A percentile compares a stretch with the other conserved stretches of the same genome.
Evolutionary conservation across 305 asterid genomes (phyloP).

Genomic region (Ruellia speciosa): DNA sequence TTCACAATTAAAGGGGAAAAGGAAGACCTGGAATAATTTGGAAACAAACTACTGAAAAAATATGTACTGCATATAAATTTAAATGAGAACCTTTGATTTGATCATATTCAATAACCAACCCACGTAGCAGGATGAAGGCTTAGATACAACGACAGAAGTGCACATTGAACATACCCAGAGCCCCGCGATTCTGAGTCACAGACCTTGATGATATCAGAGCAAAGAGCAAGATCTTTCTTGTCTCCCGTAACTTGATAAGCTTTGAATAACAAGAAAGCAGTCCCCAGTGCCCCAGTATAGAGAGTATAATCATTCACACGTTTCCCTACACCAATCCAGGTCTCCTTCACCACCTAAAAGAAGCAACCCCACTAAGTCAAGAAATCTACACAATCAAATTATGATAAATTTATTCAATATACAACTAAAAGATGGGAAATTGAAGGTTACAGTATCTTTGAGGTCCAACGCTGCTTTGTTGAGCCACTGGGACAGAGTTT

Average conservation of each 20-base stretch:
- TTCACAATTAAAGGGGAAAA: too few species aligned
- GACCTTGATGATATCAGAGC: slow-evolving; percentile 48
- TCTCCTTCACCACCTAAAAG: slow-evolving; percentile 61
- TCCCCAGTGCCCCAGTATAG: slow-evolving; percentile 74
- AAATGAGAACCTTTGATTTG: too few species aligned
- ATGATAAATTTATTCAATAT: background rate
- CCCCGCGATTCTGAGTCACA: slow-evolving; percentile 53
- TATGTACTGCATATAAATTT: too few species aligned
- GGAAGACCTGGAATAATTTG: too few species aligned
- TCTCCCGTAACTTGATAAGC: slow-evolving; percentile 51
- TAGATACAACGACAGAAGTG: background rate
- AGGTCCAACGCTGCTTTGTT: slow-evolving; percentile 48
- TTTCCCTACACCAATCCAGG: slow-evolving; percentile 48
- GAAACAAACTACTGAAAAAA: too few species aligned
- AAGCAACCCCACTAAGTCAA: background rate
- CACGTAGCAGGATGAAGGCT: background rate
- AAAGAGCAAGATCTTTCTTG: slow-evolving; percentile 47
- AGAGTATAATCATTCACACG: slow-evolving; percentile 49
- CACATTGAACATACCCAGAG: slow-evolving; percentile 37
- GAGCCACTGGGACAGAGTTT: slow-evolving; percentile 37
- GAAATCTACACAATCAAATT: background rate
- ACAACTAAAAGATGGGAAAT: background rate
- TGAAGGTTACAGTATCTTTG: slow-evolving; percentile 39
- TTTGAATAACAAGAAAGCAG: slow-evolving; percentile 74
- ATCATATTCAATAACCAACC: too few species aligned